Conservation (phyloP, 2,329 filamentous ascomycete genomes). For the Fusarium subtropicale region DNA sequence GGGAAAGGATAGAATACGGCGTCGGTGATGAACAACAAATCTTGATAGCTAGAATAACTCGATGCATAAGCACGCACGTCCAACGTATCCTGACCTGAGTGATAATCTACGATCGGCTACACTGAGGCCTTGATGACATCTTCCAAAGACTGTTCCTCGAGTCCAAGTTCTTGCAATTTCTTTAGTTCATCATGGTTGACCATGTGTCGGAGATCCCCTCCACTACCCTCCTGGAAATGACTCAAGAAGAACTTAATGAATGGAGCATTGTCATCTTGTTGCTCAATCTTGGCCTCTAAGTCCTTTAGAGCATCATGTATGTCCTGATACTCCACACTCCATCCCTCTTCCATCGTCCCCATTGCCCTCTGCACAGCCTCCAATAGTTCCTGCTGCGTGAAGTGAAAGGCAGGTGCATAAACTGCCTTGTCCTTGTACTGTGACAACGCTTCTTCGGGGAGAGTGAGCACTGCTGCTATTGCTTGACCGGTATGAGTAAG, state of each 20-base stretch:
- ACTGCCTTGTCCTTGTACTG: conserved; percentile 22
- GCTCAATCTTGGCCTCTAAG: conserved; percentile 9
- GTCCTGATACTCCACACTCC: conserved; percentile 8
- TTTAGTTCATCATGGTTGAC: not conserved
- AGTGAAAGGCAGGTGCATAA: conserved; percentile 6
- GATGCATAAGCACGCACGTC: no score
- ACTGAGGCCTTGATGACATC: not conserved
- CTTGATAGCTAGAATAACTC: not conserved
- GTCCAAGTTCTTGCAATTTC: conserved; percentile 11
- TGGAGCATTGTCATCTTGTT: not conserved
- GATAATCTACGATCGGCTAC: not conserved
- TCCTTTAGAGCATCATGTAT: conserved; percentile 3
- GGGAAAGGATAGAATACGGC: no score
- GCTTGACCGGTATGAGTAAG: conserved; percentile 11
- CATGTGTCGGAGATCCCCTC: conserved; percentile 19
- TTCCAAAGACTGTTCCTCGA: conserved; percentile 7
- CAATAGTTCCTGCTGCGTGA: conserved; percentile 20
- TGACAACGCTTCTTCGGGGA: not conserved
- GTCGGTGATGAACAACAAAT: not conserved
- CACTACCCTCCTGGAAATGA: conserved; percentile 11
- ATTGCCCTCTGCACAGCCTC: conserved; percentile 12
- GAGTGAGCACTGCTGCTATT: conserved; percentile 10
- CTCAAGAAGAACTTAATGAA: conserved; percentile 29
- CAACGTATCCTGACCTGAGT: not conserved
- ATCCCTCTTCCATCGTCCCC: conserved; percentile 13